phyloP scores from a whole-genome alignment of 305 asterid genomes.

The Salvia sclarea region DNA sequence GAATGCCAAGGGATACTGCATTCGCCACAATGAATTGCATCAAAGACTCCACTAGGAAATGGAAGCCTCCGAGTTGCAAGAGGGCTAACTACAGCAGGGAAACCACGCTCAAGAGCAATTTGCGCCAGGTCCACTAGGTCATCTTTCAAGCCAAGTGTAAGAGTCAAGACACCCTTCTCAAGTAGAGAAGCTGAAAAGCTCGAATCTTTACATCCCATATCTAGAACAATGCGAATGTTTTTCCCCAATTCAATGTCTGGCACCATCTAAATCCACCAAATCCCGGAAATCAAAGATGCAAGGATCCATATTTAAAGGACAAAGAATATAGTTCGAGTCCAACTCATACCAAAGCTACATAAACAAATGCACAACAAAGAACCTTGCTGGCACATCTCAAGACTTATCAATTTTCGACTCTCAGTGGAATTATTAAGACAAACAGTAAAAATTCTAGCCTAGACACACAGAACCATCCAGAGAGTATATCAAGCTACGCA shows the following conservation, averaged over 20 bases:
- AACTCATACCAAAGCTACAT: constrained; percentile 6
- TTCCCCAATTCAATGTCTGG: constrained; percentile 99
- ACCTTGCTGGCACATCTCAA: constrained; percentile 12
- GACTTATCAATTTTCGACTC: constrained; percentile 6
- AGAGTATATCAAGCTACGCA: not conserved
- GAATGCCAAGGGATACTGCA: constrained; percentile 81
- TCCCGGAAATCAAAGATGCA: constrained; percentile 32
- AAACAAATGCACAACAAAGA: not conserved
- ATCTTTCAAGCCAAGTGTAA: constrained; percentile 82
- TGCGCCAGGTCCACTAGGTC: constrained; percentile 84
- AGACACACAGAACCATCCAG: not conserved
- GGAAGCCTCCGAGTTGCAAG: constrained; percentile 73
- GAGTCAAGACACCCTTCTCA: constrained; percentile 70
- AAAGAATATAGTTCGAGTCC: not conserved
- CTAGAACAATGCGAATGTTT: constrained; percentile 76
- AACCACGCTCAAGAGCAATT: constrained; percentile 88
- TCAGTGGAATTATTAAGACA: not conserved
- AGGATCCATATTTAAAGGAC: constrained; percentile 22
- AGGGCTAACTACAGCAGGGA: constrained; percentile 81
- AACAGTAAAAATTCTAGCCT: not conserved
- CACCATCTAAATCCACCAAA: constrained; percentile 69
- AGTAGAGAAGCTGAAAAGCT: constrained; percentile 73
- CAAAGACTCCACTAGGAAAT: constrained; percentile 93
- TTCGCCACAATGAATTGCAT: constrained; percentile 84
- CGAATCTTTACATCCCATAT: constrained; percentile 85